Evolutionary conservation across 1,139 yeast genomes (phyloP).

Genomic region (Meyerozyma carpophila): DNA sequence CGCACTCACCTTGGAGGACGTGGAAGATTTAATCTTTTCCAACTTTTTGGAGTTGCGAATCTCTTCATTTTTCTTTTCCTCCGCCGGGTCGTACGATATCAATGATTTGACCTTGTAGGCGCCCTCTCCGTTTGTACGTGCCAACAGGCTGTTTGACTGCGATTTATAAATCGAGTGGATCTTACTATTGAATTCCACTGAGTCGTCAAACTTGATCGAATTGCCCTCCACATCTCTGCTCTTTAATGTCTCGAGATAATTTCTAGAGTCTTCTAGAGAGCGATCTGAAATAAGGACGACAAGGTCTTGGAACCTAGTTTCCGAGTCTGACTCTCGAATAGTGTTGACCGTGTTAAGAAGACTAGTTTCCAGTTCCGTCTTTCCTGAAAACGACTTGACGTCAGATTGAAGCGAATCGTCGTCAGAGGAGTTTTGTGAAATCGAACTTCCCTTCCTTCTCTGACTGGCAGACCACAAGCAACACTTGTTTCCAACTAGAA

Average conservation of each 20-base stretch:
- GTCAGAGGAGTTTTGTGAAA: background rate
- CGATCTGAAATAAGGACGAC: conserved; percentile 24
- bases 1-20: conserved; percentile 6
- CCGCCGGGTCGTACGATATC: conserved; percentile 25
- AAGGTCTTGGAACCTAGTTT: conserved; percentile 19
- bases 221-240: conserved; percentile 1
- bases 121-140: conserved; percentile 7
- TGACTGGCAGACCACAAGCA: background rate
- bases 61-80: conserved; percentile 20
- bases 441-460: background rate
- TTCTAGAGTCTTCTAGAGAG: conserved; percentile 21
- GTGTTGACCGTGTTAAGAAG: background rate
- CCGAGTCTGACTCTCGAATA: conserved; percentile 6
- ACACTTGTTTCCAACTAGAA: conserved; percentile 28
- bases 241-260: conserved; percentile 17
- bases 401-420: background rate
- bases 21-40: conserved; percentile 6
- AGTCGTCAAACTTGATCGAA: conserved; percentile 16
- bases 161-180: conserved; percentile 30
- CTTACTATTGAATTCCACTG: conserved; percentile 19
- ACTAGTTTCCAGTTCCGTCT: background rate
- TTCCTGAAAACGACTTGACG: background rate
- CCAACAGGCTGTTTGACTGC: conserved; percentile 11
- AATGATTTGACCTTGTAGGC: conserved; percentile 40
- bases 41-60: conserved; percentile 13